A percentile compares a stretch with the other conserved stretches of the same genome.
phyloP scores from a whole-genome alignment of 2,329 filamentous ascomycete genomes.

The Colletotrichum echinochloae region DNA sequence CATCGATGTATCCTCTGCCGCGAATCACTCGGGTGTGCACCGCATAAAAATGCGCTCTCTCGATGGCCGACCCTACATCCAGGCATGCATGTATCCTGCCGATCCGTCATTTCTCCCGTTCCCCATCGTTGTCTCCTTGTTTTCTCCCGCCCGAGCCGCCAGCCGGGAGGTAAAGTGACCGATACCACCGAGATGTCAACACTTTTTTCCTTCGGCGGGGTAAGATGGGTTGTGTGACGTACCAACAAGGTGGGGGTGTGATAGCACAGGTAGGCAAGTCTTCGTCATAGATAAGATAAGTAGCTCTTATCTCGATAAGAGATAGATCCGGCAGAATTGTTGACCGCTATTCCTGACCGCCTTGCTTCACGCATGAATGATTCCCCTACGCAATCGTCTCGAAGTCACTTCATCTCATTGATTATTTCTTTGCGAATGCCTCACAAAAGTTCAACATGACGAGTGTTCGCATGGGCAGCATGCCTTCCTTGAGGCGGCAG shows the following conservation, averaged over 20 bases:
- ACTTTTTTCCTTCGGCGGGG: conserved; percentile 35
- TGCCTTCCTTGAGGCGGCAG: conserved; percentile 75
- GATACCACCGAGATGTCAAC: conserved; percentile 21
- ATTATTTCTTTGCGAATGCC: conserved; percentile 5
- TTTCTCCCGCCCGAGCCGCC: conserved; percentile 1
- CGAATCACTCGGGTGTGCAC: conserved; percentile 9
- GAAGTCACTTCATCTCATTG: conserved; percentile 22
- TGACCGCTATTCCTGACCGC: conserved; percentile 47
- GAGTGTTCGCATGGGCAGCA: conserved; percentile 56
- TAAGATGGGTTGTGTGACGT: conserved; percentile 10
- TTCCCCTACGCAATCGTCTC: conserved; percentile 30
- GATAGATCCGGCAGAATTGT: conserved; percentile 47
- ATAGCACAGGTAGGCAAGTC: too few species aligned
- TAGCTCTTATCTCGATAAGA: conserved; percentile 22
- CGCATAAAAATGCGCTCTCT: background rate
- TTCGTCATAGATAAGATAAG: conserved; percentile 22
- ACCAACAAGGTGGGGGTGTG: conserved; percentile 23
- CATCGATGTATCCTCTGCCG: background rate
- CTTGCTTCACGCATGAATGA: conserved; percentile 43
- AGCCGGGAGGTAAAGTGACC: background rate
- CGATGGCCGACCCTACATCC: background rate
- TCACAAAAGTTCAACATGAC: conserved; percentile 52
- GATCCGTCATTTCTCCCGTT: background rate
- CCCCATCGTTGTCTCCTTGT: conserved; percentile 17
- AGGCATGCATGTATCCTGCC: background rate